phyloP scores from a whole-genome alignment of 2,329 filamentous ascomycete genomes.

The Mollisia scopiformis region DNA sequence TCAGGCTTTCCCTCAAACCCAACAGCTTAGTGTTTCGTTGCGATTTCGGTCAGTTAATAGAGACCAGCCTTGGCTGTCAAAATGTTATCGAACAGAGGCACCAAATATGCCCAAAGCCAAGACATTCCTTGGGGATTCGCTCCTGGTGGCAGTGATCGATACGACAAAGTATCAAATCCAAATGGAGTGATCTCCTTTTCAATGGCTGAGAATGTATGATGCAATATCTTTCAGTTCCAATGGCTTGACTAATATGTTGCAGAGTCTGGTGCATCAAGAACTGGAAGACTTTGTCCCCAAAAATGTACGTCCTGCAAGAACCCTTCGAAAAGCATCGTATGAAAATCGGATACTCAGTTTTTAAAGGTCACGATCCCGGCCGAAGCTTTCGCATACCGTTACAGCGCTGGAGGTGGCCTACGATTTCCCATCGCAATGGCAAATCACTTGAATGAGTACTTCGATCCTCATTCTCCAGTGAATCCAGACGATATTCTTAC shows the following conservation, averaged over 20 bases:
- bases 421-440: slow-evolving; percentile 45
- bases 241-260: background rate
- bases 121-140: slow-evolving; percentile 24
- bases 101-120: slow-evolving; percentile 9
- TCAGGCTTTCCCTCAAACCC: too few relatives aligned
- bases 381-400: slow-evolving; percentile 44
- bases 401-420: slow-evolving; percentile 40
- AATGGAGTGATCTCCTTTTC: slow-evolving; percentile 24
- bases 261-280: slow-evolving; percentile 42
- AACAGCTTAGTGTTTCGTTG: too few relatives aligned
- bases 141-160: slow-evolving; percentile 20
- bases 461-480: slow-evolving; percentile 41
- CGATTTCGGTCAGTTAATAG: too few relatives aligned
- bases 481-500: slow-evolving; percentile 41
- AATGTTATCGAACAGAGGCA: slow-evolving; percentile 39
- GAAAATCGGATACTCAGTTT: background rate
- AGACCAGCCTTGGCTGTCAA: slow-evolving; percentile 32
- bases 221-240: background rate
- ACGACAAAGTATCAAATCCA: slow-evolving; percentile 23
- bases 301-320: slow-evolving; percentile 23
- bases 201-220: slow-evolving; percentile 26
- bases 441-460: slow-evolving; percentile 44
- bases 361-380: slow-evolving; percentile 35
- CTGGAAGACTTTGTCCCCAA: slow-evolving; percentile 42
- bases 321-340: background rate